Evolutionary conservation across 805 yeast species (phyloP).

Genomic region (Metschnikowia corniflorae): DNA sequence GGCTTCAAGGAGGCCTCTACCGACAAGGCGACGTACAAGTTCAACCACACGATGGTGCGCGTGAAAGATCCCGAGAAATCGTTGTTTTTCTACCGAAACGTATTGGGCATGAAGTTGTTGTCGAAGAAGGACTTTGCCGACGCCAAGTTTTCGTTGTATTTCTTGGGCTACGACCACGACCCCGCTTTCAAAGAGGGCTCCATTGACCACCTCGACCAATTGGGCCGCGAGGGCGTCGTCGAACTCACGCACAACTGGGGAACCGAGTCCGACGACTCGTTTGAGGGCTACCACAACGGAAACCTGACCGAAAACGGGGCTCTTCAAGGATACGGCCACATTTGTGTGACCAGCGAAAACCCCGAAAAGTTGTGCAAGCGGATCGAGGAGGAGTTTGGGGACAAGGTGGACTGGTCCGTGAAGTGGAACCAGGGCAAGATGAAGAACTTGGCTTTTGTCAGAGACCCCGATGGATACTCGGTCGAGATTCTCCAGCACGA

Average conservation of each 20-base stretch:
- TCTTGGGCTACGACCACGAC: constrained; percentile 67
- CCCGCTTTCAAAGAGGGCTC: constrained; percentile 41
- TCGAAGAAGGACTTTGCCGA: constrained; percentile 52
- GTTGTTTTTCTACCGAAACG: constrained; percentile 71
- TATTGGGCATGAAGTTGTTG: constrained; percentile 75
- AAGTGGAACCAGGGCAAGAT: constrained; percentile 54
- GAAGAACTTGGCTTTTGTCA: constrained; percentile 65
- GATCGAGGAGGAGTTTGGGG: constrained; percentile 44
- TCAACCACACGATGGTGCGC: constrained; percentile 92
- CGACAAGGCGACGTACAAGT: constrained; percentile 41
- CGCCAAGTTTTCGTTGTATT: constrained; percentile 83
- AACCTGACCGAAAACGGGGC: constrained; percentile 52
- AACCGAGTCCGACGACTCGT: constrained; percentile 73
- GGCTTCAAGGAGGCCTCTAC: constrained; percentile 40
- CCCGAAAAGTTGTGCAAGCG: constrained; percentile 55
- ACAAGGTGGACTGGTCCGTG: constrained; percentile 50
- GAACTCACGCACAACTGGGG: constrained; percentile 97
- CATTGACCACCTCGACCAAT: constrained; percentile 31
- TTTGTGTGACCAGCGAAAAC: constrained; percentile 66
- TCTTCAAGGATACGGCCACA: constrained; percentile 84
- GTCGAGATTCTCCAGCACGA: constrained; percentile 63
- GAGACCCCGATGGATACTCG: constrained; percentile 89
- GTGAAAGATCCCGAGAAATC: constrained; percentile 80
- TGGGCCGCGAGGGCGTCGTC: constrained; percentile 61
- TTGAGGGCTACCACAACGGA: constrained; percentile 77